Evolutionary conservation across 176 grass and related monocot species (phyloP), one percentile per base, ranked within the genome.

Genomic region (Bromus sterilis): DNA sequence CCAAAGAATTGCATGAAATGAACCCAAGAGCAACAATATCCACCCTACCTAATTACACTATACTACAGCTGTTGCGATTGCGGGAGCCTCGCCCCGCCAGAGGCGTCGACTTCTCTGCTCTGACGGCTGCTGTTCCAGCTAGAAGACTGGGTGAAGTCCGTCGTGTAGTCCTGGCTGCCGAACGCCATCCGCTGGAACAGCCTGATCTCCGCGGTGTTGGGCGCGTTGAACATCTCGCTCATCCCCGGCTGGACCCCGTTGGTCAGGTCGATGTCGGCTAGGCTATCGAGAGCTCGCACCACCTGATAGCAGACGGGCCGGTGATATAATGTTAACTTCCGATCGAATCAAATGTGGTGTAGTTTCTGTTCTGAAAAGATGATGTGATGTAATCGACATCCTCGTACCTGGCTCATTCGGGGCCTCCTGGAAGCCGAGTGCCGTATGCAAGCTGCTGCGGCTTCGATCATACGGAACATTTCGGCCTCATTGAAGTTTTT

Each of bases 171-270:
- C 30, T 91, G 89, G 78, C 84, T 93, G 32, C 96, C 96, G 32
- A 95, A 99, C 9, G 91, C 96, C 93, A 99, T 91, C 24, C 77
- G 79, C 76, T 99, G 96, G 77, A 99, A 95, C 56, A 99, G 49
- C 85, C 93, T 99, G 68, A 99, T 95, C 67, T 99, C 93, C 0
- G 93, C 93, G 0, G 96, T 91, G 26, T 91, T 91, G 0, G 93
- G 87, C 0, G 84, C 86, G 12, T 95, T 98, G 87, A 95, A 98
- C 48, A 93, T 36, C 76, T 91, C 89, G 16, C 96, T 98, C 86
- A 93, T 87, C 55, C 96, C 96, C 6, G 96, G 96, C 74, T 93
- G 93, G 56, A 98, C 44, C 31, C 96, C 96, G 7, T 95, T 95
- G 80, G 34, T 95, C 56, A 98, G 86, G 86, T 98, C 96, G 0